Evolutionary conservation across 495 filamentous ascomycete species (phyloP), one percentile per base, ranked within the genome.

Genomic region (Tuber microsphaerosporum): DNA sequence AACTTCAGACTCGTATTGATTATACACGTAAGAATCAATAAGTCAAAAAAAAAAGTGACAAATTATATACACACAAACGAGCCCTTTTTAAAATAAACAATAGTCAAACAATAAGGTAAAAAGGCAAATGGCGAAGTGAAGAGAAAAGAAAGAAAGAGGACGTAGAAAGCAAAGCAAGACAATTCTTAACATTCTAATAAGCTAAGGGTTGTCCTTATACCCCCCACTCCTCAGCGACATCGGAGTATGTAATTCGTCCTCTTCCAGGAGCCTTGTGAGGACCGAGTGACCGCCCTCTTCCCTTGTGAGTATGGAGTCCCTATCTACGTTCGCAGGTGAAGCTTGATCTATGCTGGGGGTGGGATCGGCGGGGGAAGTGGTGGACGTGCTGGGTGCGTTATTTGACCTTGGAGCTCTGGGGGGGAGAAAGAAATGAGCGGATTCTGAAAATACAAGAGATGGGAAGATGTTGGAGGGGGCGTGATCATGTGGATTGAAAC

Each of bases 391-490:
- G 10, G 56, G 56, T 31, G 56, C 56, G 14, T 22, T 31, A 65
- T 31, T 10, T 31, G 56, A 31, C 56, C 56, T 65, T 31, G 20
- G 56, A 16, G 31, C n/a, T 5, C 56, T 65, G 9, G 2, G n/a
- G 9, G 56, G 56, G 56, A 20, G 10, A 14, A n/a, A 65, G 56
- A 65, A 65, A 65, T 65, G 56, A 65, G 56, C 56, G 56, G 56
- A 31, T 74, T 75, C 42, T 37, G 61, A 51, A 20, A 51, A 46
- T 68, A 69, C 48, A 68, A 75, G 73, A 65, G 41, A 75, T 45
- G 70, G 48, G 39, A 31, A 65, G 56, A n/a, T 31, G 12, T 6
- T 31, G 56, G 56, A n/a, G 10, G 26, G 51, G n/a, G 10, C 0
- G 10, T 61, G n/a, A 9, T 61, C 31, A n/a, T 3, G 26, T 31